Conservation (phyloP, 2,329 filamentous ascomycete genomes). For the Neurospora sp. region DNA sequence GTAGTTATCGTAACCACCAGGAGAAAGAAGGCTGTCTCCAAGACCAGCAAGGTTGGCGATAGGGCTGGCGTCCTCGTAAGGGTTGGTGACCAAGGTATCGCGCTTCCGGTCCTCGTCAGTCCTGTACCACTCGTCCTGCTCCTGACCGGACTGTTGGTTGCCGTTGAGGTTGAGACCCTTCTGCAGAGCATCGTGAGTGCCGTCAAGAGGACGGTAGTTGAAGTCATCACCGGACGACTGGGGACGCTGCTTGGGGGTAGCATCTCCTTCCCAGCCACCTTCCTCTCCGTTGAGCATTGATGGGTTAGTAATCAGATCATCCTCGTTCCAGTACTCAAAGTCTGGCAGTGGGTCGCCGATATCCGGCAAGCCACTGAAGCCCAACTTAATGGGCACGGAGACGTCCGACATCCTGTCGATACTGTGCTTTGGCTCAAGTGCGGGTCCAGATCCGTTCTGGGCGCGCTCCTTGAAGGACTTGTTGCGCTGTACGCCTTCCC, state of each 20-base stretch:
- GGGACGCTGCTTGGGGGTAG: constrained; percentile 35
- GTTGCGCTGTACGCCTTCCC: constrained; percentile 46
- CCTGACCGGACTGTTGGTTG: constrained; percentile 45
- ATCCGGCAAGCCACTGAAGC: constrained; percentile 60
- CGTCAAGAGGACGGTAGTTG: constrained; percentile 20
- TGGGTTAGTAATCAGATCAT: constrained; percentile 74
- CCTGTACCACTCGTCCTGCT: constrained; percentile 55
- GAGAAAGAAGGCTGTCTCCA: constrained; percentile 38
- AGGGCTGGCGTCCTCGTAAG: constrained; percentile 56
- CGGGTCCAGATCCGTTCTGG: constrained; percentile 42
- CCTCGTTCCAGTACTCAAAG: constrained; percentile 54
- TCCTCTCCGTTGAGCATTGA: constrained; percentile 71
- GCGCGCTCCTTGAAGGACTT: constrained; percentile 59
- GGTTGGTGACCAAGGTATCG: constrained; percentile 57
- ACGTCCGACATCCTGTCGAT: constrained; percentile 47
- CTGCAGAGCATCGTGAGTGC: constrained; percentile 21
- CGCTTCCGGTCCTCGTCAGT: constrained; percentile 54
- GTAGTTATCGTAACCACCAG: constrained; percentile 17
- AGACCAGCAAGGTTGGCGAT: constrained; percentile 44
- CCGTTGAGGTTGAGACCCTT: constrained; percentile 35
- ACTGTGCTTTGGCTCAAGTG: constrained; percentile 44
- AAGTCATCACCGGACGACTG: constrained; percentile 22
- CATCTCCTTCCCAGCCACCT: constrained; percentile 46
- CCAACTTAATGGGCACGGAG: constrained; percentile 45
- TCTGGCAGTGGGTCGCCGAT: constrained; percentile 65